A percentile compares a stretch with the other conserved stretches of the same genome.
Conservation (phyloP, 2,329 filamentous ascomycete genomes). For the Tolypocladium cylindrosporum region DNA sequence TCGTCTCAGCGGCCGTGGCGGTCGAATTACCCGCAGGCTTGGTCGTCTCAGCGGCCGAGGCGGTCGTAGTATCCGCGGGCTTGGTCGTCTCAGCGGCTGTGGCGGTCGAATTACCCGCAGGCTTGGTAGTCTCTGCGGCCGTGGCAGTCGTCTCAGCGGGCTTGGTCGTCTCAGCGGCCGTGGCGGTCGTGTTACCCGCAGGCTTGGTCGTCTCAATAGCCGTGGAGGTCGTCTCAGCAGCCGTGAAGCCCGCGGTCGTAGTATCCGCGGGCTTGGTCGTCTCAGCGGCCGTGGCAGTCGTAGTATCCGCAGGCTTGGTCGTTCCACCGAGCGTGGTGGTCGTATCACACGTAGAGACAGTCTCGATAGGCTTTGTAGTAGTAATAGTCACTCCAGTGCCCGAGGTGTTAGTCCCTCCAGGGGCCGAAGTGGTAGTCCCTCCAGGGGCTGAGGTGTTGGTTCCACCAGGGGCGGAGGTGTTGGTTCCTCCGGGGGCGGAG, state of each 20-base stretch:
- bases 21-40: conserved; percentile 5
- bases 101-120: conserved; percentile 7
- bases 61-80: conserved; percentile 12
- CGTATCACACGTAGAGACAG: too few species aligned
- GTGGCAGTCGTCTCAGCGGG: conserved; percentile 8
- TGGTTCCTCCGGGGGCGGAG: too few species aligned
- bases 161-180: neutral
- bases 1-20: neutral
- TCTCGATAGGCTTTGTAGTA: too few species aligned
- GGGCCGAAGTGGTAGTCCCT: too few species aligned
- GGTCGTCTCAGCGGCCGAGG: neutral
- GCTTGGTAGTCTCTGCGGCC: conserved; percentile 11
- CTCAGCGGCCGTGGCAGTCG: too few species aligned
- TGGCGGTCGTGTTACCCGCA: too few species aligned
- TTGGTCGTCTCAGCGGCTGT: conserved; percentile 7
- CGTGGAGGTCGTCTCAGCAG: conserved; percentile 5
- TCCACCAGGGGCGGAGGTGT: too few species aligned
- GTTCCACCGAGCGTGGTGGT: too few species aligned
- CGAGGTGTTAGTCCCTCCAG: too few species aligned
- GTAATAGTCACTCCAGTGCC: too few species aligned
- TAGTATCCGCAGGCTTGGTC: too few species aligned
- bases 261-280: conserved; percentile 1
- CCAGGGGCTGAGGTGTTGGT: too few species aligned
- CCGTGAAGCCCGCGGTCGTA: conserved; percentile 10
- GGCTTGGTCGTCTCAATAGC: neutral